Evolutionary conservation across 352 stramenopile genomes (phyloP).

Genomic region (Globisporangium iwayamae): DNA sequence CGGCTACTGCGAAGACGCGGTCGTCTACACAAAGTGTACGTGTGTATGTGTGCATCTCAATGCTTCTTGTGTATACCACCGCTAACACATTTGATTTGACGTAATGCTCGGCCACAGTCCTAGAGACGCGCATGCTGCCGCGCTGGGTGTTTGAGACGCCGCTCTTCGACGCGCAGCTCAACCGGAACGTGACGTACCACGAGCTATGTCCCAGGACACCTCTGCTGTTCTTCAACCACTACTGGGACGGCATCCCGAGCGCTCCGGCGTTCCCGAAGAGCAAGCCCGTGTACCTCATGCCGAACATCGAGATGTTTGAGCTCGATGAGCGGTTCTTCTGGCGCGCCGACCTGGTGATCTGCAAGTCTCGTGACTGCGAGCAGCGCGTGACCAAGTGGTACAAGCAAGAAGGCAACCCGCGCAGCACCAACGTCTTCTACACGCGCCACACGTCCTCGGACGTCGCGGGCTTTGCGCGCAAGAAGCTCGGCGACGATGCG

Average conservation of each 20-base stretch:
- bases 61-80: not conserved
- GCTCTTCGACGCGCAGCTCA: slow-evolving; percentile 26
- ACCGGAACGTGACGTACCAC: slow-evolving; percentile 35
- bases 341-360: slow-evolving; percentile 39
- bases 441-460: slow-evolving; percentile 62
- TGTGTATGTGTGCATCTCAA: not conserved
- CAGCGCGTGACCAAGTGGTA: slow-evolving; percentile 48
- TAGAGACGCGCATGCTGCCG: slow-evolving; percentile 40
- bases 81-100: slow-evolving; percentile 2
- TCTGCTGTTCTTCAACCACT: slow-evolving; percentile 58
- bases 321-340: slow-evolving; percentile 33
- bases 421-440: slow-evolving; percentile 44
- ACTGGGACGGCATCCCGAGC: slow-evolving; percentile 33
- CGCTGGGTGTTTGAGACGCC: slow-evolving; percentile 38
- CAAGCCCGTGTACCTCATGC: slow-evolving; percentile 48
- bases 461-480: slow-evolving; percentile 29
- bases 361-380: slow-evolving; percentile 44
- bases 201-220: slow-evolving; percentile 49
- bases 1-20: slow-evolving; percentile 63
- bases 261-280: slow-evolving; percentile 27
- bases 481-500: slow-evolving; percentile 18
- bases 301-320: slow-evolving; percentile 61
- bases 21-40: slow-evolving; percentile 61
- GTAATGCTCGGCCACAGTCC: slow-evolving; percentile 19
- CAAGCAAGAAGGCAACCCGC: slow-evolving; percentile 50